phyloP scores from a whole-genome alignment of 2,329 filamentous ascomycete genomes.

The Colletotrichum filicis region DNA sequence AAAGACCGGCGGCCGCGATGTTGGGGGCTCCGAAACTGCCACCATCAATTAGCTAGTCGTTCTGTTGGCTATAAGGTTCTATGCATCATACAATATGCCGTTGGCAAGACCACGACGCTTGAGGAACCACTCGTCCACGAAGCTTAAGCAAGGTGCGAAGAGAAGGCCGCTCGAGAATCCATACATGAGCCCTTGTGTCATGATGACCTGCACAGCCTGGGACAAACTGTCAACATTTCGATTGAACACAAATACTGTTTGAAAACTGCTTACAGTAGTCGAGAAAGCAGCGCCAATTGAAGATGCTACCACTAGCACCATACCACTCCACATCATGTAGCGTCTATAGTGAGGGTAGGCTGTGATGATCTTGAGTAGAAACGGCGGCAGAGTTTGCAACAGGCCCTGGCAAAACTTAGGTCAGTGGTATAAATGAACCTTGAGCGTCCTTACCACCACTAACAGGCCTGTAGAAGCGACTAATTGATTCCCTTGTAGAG shows the following conservation, averaged over 20 bases:
- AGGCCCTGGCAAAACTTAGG: background rate
- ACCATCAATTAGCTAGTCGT: background rate
- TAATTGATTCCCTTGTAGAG: slow-evolving; percentile 8
- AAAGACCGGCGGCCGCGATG: slow-evolving; percentile 8
- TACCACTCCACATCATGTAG: slow-evolving; percentile 17
- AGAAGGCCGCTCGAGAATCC: slow-evolving; percentile 43
- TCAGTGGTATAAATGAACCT: accelerated
- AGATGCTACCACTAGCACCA: slow-evolving; percentile 7
- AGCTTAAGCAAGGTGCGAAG: slow-evolving; percentile 49
- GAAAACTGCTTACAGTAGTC: background rate
- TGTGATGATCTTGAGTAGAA: slow-evolving; percentile 5
- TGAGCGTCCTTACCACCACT: background rate
- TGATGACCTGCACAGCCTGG: slow-evolving; percentile 10
- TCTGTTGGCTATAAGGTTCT: accelerated
- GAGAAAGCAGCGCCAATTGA: slow-evolving; percentile 15
- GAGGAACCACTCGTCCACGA: slow-evolving; percentile 55
- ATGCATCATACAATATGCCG: slow-evolving; percentile 41
- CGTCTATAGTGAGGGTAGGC: background rate
- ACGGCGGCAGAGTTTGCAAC: slow-evolving; percentile 5
- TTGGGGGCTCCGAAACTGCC: slow-evolving; percentile 6
- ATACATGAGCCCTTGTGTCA: slow-evolving; percentile 18
- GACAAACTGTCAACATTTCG: background rate
- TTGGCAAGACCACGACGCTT: slow-evolving; percentile 50
- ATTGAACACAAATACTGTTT: background rate
- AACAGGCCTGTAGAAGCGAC: slow-evolving; percentile 15